Percentiles rank a stretch among this genome's conserved stretches.
These are phyloP conservation scores for Ampelomyces quisqualis DNA, from an alignment of 2,329 filamentous ascomycete genomes.

Conservation along the genomic window DNA sequence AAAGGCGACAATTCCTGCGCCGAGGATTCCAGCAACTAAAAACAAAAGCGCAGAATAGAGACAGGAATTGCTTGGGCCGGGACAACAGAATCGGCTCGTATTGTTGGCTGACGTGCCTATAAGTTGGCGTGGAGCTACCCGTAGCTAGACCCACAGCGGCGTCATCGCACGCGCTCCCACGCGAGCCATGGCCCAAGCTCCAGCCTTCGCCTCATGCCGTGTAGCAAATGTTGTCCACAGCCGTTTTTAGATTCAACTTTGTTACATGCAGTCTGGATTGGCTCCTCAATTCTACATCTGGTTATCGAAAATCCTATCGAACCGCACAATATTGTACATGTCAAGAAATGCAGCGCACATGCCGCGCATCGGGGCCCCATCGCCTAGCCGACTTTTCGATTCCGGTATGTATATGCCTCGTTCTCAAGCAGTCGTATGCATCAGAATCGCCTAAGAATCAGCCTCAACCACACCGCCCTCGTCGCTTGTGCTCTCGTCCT, in stretches of 20 bases:
- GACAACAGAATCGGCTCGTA: constrained; percentile 3
- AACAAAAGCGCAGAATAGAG: constrained; percentile 1
- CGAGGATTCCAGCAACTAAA: not conserved
- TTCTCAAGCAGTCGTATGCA: constrained; percentile 18
- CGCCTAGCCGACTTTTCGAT: constrained; percentile 37
- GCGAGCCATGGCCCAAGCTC: constrained; percentile 16
- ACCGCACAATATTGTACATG: constrained; percentile 24
- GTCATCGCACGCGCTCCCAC: constrained; percentile 17
- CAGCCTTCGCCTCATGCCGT: not conserved
- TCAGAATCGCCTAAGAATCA: constrained; percentile 28
- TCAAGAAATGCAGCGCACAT: constrained; percentile 18
- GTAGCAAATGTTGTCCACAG: not conserved
- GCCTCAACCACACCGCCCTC: constrained; percentile 61
- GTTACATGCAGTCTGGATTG: no score
- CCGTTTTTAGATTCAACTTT: not conserved
- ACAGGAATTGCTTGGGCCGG: not conserved
- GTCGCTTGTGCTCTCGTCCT: constrained; percentile 93
- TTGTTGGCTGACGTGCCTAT: constrained; percentile 13
- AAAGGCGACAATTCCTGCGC: constrained; percentile 1
- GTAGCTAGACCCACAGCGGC: constrained; percentile 10
- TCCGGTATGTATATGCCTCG: no score
- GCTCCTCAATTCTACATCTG: no score
- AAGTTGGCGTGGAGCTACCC: constrained; percentile 14
- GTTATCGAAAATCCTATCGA: no score
- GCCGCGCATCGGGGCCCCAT: constrained; percentile 26